Base-by-base conservation (phyloP, 495 filamentous ascomycete species). In the Aspergillus nanangensis region DNA sequence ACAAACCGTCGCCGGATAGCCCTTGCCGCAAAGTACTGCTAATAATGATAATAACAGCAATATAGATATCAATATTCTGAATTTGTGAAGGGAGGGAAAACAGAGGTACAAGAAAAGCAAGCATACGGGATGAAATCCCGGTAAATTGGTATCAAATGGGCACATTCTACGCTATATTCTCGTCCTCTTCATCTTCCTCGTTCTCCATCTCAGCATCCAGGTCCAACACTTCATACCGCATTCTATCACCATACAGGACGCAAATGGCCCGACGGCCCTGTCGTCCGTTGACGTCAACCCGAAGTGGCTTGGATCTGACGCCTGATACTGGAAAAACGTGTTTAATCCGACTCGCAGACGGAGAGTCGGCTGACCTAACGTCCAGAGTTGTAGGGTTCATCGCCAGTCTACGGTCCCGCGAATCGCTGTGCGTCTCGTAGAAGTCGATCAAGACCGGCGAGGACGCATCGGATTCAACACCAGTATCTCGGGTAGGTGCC, bases 211-310 rank as follows among this genome's bases (percentile, higher is more conserved):
- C 65, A 38, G 60, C 60, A 60, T 83, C 80, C 42, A 83, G 43
- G 53, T 81, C 77, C 44, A 80, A 70, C 7, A 83, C 70, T 25
- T 76, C 71, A 53, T 82, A 83, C 36, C 70, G 71, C 57, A 75
- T 57, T 14, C 59, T 61, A 52, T 83, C 78, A 10, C 71, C 68
- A 45, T 78, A 78, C 41, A 83, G 51, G 18, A 81, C 75, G 52
- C 76, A 81, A 3, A 78, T 65, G 18, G 73, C 75, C 41, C 78
- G 62, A 20, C 78, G 69, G 2, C 69, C 73, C 22, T 67, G 70
- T 11, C 71, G 68, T 17, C 79, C 78, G 53, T 82, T 82, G 17
- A 81, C 67, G 34, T 75, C 70, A 15, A 83, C 44, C 45, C 63
- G 50, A 8, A 66, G 40, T 3, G 80, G 77, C 17, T 55, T 67